phyloP scores from a whole-genome alignment of 306 rosid species.

The Cucumis hystrix region DNA sequence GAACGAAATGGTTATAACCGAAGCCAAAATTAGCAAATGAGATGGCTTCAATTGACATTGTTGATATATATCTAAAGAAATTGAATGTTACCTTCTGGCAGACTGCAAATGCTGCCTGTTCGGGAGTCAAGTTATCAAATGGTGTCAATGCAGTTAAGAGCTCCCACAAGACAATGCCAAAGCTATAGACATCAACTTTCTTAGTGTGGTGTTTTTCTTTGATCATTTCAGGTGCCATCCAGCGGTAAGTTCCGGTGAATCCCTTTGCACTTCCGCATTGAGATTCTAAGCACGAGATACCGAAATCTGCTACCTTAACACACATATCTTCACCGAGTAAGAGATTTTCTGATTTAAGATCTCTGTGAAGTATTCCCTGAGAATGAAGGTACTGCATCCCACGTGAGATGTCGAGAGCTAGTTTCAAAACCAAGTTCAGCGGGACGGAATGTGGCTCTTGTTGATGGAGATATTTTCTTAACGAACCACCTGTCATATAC shows the following conservation, averaged over 20 bases:
- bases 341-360: slow-evolving; percentile 90
- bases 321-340: slow-evolving; percentile 78
- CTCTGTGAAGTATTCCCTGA: slow-evolving; percentile 89
- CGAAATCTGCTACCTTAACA: slow-evolving; percentile 94
- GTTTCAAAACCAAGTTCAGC: slow-evolving; percentile 47
- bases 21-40: background rate
- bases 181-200: slow-evolving; percentile 93
- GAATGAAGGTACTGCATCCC: slow-evolving; percentile 94
- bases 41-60: background rate
- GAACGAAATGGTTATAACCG: background rate
- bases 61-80: background rate
- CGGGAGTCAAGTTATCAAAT: slow-evolving; percentile 88
- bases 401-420: slow-evolving; percentile 62
- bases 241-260: slow-evolving; percentile 88
- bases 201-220: slow-evolving; percentile 82
- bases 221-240: slow-evolving; percentile 99
- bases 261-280: slow-evolving; percentile 66
- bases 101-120: slow-evolving; percentile 98
- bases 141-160: slow-evolving; percentile 76
- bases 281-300: slow-evolving; percentile 86
- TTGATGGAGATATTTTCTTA: slow-evolving; percentile 74
- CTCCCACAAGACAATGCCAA: slow-evolving; percentile 96
- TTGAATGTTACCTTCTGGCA: slow-evolving; percentile 57
- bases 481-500: slow-evolving; percentile 78
- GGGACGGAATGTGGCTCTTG: slow-evolving; percentile 73